A percentile compares a stretch with the other conserved stretches of the same genome.
These are phyloP conservation scores for Obelidium mucronatum DNA, from an alignment of 192 early-diverging fungal genomes.

Conservation along the genomic window DNA sequence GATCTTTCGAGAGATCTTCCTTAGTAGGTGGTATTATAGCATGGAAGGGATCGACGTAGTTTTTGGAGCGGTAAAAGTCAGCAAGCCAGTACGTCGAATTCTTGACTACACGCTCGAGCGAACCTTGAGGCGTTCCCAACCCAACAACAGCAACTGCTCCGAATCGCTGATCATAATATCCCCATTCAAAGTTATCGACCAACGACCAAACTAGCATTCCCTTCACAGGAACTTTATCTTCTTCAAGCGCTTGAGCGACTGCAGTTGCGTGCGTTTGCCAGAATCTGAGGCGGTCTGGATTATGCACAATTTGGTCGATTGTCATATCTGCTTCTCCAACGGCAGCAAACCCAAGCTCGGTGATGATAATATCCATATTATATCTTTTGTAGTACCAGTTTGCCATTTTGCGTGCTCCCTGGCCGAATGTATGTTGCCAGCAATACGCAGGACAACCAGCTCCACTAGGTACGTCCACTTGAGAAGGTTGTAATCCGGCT, in stretches of 20 bases:
- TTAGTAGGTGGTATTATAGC: background rate
- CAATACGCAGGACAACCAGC: background rate
- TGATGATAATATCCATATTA: constrained; percentile 29
- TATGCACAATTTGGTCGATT: background rate
- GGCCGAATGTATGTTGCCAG: constrained; percentile 21
- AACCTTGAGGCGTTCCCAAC: background rate
- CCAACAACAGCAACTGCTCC: constrained; percentile 12
- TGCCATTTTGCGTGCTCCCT: constrained; percentile 16
- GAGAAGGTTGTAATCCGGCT: background rate
- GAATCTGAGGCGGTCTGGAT: constrained; percentile 38
- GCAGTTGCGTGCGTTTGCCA: constrained; percentile 40
- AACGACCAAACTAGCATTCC: constrained; percentile 52
- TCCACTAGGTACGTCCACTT: background rate
- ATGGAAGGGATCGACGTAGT: background rate
- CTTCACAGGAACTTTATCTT: constrained; percentile 37
- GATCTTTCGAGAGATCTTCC: background rate
- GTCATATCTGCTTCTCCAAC: constrained; percentile 1
- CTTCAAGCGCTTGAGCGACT: constrained; percentile 21
- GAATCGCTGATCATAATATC: constrained; percentile 13
- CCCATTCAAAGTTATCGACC: constrained; percentile 56
- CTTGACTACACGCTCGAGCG: constrained; percentile 13
- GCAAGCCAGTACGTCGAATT: background rate
- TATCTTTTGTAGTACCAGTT: constrained; percentile 24
- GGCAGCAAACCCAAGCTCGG: constrained; percentile 29
- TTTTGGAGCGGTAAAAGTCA: background rate